Base-by-base conservation (phyloP, 2,329 filamentous ascomycete species). In the Arthroderma sp. region DNA sequence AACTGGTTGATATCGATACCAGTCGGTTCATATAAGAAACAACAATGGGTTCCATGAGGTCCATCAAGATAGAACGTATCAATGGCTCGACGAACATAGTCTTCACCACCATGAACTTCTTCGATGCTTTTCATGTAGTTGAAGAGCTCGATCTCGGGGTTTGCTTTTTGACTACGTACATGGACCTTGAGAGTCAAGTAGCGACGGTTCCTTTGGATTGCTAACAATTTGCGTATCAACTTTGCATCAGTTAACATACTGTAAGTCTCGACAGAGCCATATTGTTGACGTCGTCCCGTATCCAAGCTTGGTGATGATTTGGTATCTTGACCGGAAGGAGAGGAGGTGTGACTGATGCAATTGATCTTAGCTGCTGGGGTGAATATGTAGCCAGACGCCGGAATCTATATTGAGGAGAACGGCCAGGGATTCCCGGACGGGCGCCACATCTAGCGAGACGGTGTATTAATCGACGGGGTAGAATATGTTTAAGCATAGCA, bases 361-460 rank as follows among this genome's bases (percentile, higher is more conserved):
- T 29, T 28, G 10, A 10, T 30, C 38, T 40, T n/a, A 39, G 37
- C 15, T 6, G 38, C 3, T 29, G 38, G 8, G 6, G 15, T 22
- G 15, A 22, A 22, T 22, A 22, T 22, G 15, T 3, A 22, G 15
- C 15, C 15, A 55, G 58, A 60, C 48, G 55, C 57, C 32, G 54
- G 55, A 45, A 53, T 56, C 10, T 47, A 47, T 5, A 45, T 44
- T n/a, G 55, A 55, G 11, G 60, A 58, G 36, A 62, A 58, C 34
- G 39, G 40, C 6, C 29, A 39, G 31, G 45, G 15, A 22, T 22
- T 22, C 3, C 15, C 15, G 3, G 3, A 22, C 15, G 3, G 15
- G 15, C 15, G 15, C 15, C 15, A 22, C 15, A 22, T 22, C 15
- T 22, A 22, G 15, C 15, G 15, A 22, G 15, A 22, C 15, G 15